Evolutionary conservation across 306 rosid genomes (phyloP).

Genomic region (Quercus suber): DNA sequence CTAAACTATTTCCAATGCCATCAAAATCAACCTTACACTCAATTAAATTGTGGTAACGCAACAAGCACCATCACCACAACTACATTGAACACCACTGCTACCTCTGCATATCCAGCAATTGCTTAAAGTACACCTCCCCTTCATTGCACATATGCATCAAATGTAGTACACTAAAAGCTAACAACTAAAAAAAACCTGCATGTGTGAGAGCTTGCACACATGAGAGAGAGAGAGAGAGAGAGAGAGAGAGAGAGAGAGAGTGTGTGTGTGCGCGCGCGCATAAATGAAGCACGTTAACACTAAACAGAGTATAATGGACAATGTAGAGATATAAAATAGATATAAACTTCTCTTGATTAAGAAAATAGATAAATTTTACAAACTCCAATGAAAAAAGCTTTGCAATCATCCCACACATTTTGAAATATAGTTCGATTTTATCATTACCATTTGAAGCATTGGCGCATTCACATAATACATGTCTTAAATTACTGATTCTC

Average conservation of each 20-base stretch:
- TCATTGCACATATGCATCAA: neutral
- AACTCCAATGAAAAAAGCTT: neutral
- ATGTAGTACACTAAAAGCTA: neutral
- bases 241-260: neutral
- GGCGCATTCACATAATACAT: neutral
- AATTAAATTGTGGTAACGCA: neutral
- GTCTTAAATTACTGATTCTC: too few relatives aligned
- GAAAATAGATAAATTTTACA: neutral
- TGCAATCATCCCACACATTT: neutral
- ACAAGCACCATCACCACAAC: neutral
- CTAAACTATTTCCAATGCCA: neutral
- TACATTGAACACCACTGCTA: neutral
- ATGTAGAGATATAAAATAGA: neutral
- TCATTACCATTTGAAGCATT: neutral
- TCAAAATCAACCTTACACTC: neutral
- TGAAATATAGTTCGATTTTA: neutral
- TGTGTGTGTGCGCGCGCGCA: fast-evolving
- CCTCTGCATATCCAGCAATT: neutral
- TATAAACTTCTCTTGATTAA: neutral
- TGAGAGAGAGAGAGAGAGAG: neutral
- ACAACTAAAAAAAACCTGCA: neutral
- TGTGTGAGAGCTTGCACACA: neutral
- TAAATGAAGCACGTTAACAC: neutral
- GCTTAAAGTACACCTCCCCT: neutral
- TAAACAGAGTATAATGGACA: neutral